phyloP scores from a whole-genome alignment of 768 basidiomycete genomes.

The Hemileccinum impolitum region DNA sequence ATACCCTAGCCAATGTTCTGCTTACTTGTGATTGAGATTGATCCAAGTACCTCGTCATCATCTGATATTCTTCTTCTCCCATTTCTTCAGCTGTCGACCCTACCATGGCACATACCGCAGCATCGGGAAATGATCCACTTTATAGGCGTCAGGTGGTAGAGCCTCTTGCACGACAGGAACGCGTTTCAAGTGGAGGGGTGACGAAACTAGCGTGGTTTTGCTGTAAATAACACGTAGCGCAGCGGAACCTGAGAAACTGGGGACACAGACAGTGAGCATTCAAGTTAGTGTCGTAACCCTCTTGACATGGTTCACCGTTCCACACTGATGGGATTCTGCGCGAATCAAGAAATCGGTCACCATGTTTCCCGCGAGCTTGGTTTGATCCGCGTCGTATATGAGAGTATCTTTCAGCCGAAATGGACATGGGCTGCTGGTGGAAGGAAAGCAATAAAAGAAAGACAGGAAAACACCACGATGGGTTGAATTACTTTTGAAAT shows the following conservation, averaged over 20 bases:
- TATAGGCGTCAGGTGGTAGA: constrained; percentile 31
- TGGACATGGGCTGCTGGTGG: constrained; percentile 47
- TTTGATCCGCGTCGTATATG: constrained; percentile 44
- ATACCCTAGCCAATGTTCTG: neutral
- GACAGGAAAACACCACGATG: neutral
- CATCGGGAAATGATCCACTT: constrained; percentile 35
- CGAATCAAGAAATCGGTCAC: constrained; percentile 21
- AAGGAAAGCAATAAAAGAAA: neutral
- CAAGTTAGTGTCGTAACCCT: neutral
- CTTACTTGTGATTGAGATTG: constrained; percentile 42
- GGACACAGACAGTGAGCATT: neutral
- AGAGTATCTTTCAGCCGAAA: constrained; percentile 47
- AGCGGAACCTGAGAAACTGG: constrained; percentile 26
- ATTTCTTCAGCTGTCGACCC: constrained; percentile 48
- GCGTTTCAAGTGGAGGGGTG: constrained; percentile 27
- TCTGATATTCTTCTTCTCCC: constrained; percentile 50
- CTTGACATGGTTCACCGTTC: constrained; percentile 36
- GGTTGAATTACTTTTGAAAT: constrained; percentile 42
- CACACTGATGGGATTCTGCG: constrained; percentile 18
- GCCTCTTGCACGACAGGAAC: constrained; percentile 30
- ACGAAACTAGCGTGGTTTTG: constrained; percentile 16
- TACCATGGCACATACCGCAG: constrained; percentile 58
- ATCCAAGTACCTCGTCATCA: constrained; percentile 47
- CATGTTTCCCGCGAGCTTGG: constrained; percentile 29
- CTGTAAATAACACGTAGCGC: constrained; percentile 30